A percentile compares a stretch with the other conserved stretches of the same genome.
phyloP scores from a whole-genome alignment of 768 basidiomycete genomes.

The Megacollybia marginata region DNA sequence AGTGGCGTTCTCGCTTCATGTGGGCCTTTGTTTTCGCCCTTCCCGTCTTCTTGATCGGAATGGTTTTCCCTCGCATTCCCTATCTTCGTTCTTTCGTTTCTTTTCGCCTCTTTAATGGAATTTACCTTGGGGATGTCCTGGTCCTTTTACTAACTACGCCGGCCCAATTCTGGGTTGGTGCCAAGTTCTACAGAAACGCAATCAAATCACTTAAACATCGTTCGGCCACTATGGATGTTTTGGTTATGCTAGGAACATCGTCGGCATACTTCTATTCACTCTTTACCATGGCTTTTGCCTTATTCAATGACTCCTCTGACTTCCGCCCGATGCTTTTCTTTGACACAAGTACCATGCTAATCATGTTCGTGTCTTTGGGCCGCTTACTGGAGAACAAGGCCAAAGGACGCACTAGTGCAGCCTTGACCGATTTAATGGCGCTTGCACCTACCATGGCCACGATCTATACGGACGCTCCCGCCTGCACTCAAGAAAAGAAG shows the following conservation, averaged over 20 bases:
- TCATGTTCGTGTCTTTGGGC: slow-evolving; percentile 94
- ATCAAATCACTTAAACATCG: slow-evolving; percentile 88
- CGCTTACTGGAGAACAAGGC: slow-evolving; percentile 95
- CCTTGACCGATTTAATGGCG: slow-evolving; percentile 93
- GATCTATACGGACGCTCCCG: slow-evolving; percentile 83
- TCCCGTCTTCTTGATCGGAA: slow-evolving; percentile 90
- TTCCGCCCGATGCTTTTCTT: slow-evolving; percentile 82
- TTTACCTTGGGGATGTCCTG: slow-evolving; percentile 80
- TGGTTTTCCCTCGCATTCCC: slow-evolving; percentile 70
- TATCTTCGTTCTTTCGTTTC: slow-evolving; percentile 48
- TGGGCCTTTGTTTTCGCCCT: slow-evolving; percentile 74
- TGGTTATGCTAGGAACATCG: slow-evolving; percentile 91
- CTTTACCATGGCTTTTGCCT: slow-evolving; percentile 56
- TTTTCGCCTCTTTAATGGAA: slow-evolving; percentile 47
- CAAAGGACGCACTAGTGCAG: slow-evolving; percentile 95
- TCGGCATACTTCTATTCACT: slow-evolving; percentile 92
- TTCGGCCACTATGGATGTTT: slow-evolving; percentile 95
- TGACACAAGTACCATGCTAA: slow-evolving; percentile 98
- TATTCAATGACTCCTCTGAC: slow-evolving; percentile 53
- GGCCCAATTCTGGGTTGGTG: slow-evolving; percentile 88
- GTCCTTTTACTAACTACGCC: slow-evolving; percentile 77
- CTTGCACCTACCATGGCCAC: slow-evolving; percentile 93
- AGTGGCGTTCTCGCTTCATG: slow-evolving; percentile 78
- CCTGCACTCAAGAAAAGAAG: slow-evolving; percentile 79
- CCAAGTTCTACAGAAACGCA: slow-evolving; percentile 81